Evolutionary conservation across 1,284 basidiomycete species (phyloP).

Genomic region (Peniophora sp.): DNA sequence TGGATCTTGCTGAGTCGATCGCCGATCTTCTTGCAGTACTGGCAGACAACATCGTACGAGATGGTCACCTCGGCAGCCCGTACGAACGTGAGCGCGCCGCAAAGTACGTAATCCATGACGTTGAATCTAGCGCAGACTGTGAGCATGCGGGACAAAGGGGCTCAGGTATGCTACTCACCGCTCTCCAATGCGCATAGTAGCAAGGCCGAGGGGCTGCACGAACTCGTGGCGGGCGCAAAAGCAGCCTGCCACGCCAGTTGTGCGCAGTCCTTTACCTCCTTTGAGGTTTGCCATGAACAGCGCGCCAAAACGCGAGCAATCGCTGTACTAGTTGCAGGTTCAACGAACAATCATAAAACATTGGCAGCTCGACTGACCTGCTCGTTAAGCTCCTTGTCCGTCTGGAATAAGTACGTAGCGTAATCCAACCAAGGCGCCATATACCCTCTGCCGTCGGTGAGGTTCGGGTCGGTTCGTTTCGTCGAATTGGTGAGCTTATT

Average conservation of each 20-base stretch:
- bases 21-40: conserved; percentile 6
- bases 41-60: conserved; percentile 6
- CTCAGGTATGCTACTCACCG: conserved; percentile 7
- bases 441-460: conserved; percentile 17
- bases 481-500: conserved; percentile 10
- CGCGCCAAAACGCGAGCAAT: conserved; percentile 12
- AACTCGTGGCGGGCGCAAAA: conserved; percentile 15
- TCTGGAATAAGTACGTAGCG: conserved; percentile 4
- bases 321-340: background rate
- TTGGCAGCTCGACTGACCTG: background rate
- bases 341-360: background rate
- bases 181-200: conserved; percentile 17
- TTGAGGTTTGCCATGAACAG: conserved; percentile 6
- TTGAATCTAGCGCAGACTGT: background rate
- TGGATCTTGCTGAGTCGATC: conserved; percentile 5
- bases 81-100: background rate
- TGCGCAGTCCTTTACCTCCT: conserved; percentile 11
- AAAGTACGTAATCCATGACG: conserved; percentile 7
- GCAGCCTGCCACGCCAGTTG: conserved; percentile 15
- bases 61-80: background rate
- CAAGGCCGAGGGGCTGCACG: conserved; percentile 10
- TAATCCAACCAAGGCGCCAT: conserved; percentile 14
- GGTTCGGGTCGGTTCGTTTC: conserved; percentile 13
- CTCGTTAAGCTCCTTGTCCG: background rate
- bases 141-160: background rate